phyloP scores from a whole-genome alignment of 2,329 filamentous ascomycete genomes.

The Claviceps maximensis region DNA sequence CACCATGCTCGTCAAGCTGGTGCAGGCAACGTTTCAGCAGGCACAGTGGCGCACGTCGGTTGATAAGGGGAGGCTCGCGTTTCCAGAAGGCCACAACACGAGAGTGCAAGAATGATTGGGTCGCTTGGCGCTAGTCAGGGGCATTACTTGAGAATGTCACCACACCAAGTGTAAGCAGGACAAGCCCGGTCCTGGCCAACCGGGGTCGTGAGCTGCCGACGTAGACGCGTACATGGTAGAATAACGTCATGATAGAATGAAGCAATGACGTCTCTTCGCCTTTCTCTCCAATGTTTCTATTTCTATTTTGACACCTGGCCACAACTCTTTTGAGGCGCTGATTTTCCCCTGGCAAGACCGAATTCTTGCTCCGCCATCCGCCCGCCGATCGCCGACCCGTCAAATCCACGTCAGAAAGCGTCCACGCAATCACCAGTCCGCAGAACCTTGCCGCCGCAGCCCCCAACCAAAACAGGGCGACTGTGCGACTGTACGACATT shows the following conservation, averaged over 20 bases:
- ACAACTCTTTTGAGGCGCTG: not conserved
- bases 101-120: not conserved
- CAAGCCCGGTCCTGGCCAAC: no score
- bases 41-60: constrained; percentile 17
- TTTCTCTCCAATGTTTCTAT: not conserved
- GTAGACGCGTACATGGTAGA: no score
- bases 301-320: not conserved
- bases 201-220: no score
- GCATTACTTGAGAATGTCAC: not conserved
- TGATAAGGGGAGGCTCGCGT: constrained; percentile 16
- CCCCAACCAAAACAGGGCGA: not conserved
- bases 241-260: not conserved
- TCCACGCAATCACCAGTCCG: not conserved
- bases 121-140: not conserved
- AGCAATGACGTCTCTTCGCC: not conserved
- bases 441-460: not conserved
- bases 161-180: not conserved
- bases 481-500: not conserved
- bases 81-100: constrained; percentile 12
- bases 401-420: not conserved
- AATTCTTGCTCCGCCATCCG: no score
- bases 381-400: no score
- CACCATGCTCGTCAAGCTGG: constrained; percentile 13
- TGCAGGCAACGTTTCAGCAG: constrained; percentile 16
- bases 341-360: not conserved